phyloP scores from a whole-genome alignment of 768 basidiomycete species.

The Crassisporium funariophilum region DNA sequence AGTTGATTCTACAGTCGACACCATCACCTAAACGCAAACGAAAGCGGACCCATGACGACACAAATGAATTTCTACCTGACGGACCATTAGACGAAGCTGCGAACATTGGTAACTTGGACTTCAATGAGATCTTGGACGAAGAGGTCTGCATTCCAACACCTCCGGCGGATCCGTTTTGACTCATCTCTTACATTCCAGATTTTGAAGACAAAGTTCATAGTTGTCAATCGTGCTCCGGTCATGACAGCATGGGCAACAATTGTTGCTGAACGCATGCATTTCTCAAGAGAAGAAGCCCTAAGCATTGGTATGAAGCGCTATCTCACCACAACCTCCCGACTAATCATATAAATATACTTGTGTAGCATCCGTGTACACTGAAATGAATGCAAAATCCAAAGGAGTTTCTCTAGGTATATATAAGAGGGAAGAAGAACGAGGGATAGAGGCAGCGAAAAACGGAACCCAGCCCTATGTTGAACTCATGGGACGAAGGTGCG shows the following conservation, averaged over 20 bases:
- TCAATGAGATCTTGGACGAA: conserved; percentile 74
- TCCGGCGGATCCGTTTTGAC: not conserved
- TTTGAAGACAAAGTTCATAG: conserved; percentile 58
- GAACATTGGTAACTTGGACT: conserved; percentile 59
- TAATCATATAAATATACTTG: no score
- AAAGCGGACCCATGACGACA: conserved; percentile 42
- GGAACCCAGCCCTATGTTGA: conserved; percentile 85
- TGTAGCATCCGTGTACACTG: conserved; percentile 88
- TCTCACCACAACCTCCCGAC: not conserved
- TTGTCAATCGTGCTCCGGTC: conserved; percentile 90
- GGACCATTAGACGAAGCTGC: conserved; percentile 52
- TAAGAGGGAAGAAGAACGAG: conserved; percentile 52
- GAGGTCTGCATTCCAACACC: conserved; percentile 41
- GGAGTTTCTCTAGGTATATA: conserved; percentile 84
- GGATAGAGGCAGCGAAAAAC: conserved; percentile 52
- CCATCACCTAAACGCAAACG: conserved; percentile 57
- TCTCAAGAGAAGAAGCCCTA: conserved; percentile 85
- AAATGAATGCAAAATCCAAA: conserved; percentile 87
- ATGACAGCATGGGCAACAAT: conserved; percentile 93
- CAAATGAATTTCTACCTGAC: conserved; percentile 62
- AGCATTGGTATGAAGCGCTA: conserved; percentile 68
- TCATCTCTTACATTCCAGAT: conserved; percentile 39
- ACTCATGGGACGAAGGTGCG: conserved; percentile 65
- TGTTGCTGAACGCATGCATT: conserved; percentile 85
- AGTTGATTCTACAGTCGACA: conserved; percentile 37